These are phyloP conservation scores for Mycena capillaripes DNA, from an alignment of 768 basidiomycete species.

Conservation along the genomic window DNA sequence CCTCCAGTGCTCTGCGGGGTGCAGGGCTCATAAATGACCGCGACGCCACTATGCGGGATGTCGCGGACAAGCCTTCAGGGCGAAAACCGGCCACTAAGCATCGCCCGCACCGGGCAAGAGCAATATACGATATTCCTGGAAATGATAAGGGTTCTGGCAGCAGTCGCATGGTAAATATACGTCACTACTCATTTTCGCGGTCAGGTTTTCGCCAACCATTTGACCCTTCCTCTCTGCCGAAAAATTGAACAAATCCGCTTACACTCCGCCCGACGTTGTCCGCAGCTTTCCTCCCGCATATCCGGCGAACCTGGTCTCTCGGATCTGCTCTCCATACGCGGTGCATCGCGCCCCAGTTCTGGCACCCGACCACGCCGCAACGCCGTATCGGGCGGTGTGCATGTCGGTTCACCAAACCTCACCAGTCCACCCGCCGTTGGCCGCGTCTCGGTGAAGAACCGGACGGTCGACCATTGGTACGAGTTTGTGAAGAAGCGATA, in stretches of 20 bases:
- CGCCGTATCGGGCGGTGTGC: conserved; percentile 54
- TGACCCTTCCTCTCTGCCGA: conserved; percentile 43
- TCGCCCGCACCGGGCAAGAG: conserved; percentile 71
- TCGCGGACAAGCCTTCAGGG: conserved; percentile 77
- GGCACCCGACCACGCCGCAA: conserved; percentile 74
- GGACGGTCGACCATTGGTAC: conserved; percentile 76
- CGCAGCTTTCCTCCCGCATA: conserved; percentile 58
- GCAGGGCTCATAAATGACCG: conserved; percentile 82
- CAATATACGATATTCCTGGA: conserved; percentile 63
- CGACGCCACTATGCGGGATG: conserved; percentile 83
- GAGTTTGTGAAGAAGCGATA: conserved; percentile 82
- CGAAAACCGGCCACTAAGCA: conserved; percentile 77
- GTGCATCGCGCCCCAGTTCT: conserved; percentile 66
- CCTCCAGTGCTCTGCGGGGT: conserved; percentile 71
- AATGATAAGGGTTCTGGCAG: conserved; percentile 66
- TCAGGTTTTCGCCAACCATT: conserved; percentile 55
- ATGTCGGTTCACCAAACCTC: conserved; percentile 35
- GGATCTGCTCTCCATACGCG: conserved; percentile 75
- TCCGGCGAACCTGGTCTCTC: conserved; percentile 55
- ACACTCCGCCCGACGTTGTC: conserved; percentile 52
- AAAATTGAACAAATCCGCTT: conserved; percentile 51
- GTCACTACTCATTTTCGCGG: conserved; percentile 45
- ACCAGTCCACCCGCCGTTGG: conserved; percentile 31
- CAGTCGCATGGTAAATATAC: conserved; percentile 79
- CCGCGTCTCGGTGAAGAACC: conserved; percentile 44